Evolutionary conservation across 345 rosid species (phyloP), one percentile per base, ranked within the genome.

Genomic region (Heritiera fomes): DNA sequence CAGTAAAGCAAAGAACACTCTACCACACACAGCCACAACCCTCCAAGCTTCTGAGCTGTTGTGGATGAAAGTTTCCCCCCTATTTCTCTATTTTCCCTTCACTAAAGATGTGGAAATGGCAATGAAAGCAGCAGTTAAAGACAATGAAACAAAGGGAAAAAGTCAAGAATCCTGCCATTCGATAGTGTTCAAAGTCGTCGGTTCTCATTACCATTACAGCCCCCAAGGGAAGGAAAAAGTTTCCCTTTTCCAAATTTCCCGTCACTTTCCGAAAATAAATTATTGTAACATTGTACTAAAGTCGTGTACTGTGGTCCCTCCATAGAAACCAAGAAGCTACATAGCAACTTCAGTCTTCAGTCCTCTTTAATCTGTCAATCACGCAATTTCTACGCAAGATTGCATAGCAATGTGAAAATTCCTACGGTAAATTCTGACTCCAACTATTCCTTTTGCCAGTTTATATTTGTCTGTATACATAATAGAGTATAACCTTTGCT

Each of bases 401-500:
- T 73, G 76, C 76, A 55, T 38, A 73, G 11, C 64, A 53, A 56
- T 55, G 76, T 73, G 64, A 73, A 73, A 55, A 73, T 40, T 73
- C 64, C 50, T 20, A 55, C 1, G 4, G 23, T 71, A 50, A 71
- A 3, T 71, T 71, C 23, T 30, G 43, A 49, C 58, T 3, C 59
- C 28, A 14, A 8, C 43, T 30, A 1, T 4, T 71, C 28, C 5
- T 8, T 3, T 71, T 8, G 9, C 41, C 5, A 7, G 10, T 15
- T 0, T 2, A 49, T 30, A 62, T 30, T 2, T 41, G 43, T 34
- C 38, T 34, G 38, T 3, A 4, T 13, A 12, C 18, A 61, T 61
- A 30, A 60, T 11, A 30, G 40, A 68, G 8, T 70, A 1, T 70
- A 47, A 30, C 9, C 20, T 5, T 46, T 15, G 13, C 13, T 67